Percentiles rank a stretch among this genome's conserved stretches.
These are phyloP conservation scores for Chlamydomonas reinhardtii DNA, from an alignment of 163 green algal species.

Conservation along the genomic window DNA sequence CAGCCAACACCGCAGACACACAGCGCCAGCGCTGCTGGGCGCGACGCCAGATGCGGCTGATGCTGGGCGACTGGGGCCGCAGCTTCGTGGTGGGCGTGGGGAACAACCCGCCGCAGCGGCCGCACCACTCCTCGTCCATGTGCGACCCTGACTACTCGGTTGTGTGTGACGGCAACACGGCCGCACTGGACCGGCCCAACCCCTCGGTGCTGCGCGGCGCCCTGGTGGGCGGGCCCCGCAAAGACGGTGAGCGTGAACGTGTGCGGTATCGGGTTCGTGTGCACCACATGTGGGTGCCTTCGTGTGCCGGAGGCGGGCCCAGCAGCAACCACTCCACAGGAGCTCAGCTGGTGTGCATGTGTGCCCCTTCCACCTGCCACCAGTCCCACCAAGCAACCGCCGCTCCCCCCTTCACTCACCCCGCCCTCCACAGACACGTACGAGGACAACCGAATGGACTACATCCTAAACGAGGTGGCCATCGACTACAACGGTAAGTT, in stretches of 20 bases:
- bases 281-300: too few species aligned
- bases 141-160: conserved; percentile 25
- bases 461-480: conserved; percentile 50
- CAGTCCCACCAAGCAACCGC: too few species aligned
- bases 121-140: conserved; percentile 57
- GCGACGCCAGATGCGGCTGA: conserved; percentile 42
- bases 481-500: conserved; percentile 51
- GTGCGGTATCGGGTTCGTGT: too few species aligned
- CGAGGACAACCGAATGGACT: conserved; percentile 51
- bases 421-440: too few species aligned
- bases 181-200: conserved; percentile 24
- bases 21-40: conserved; percentile 32
- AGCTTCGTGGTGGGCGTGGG: conserved; percentile 61
- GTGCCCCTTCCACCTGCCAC: too few species aligned
- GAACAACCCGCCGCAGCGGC: conserved; percentile 47
- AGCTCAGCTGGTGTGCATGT: too few species aligned
- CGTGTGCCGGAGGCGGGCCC: too few species aligned
- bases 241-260: background rate
- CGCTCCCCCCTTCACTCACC: too few species aligned
- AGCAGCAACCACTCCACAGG: too few species aligned
- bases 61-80: conserved; percentile 46
- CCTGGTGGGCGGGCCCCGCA: conserved; percentile 58
- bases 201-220: conserved; percentile 49
- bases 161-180: background rate
- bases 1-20: background rate